A percentile compares a stretch with the other conserved stretches of the same genome.
phyloP scores from a whole-genome alignment of 225 moss, liverwort and hornwort genomes.

The Bryoerythrophyllum caledonicum region DNA sequence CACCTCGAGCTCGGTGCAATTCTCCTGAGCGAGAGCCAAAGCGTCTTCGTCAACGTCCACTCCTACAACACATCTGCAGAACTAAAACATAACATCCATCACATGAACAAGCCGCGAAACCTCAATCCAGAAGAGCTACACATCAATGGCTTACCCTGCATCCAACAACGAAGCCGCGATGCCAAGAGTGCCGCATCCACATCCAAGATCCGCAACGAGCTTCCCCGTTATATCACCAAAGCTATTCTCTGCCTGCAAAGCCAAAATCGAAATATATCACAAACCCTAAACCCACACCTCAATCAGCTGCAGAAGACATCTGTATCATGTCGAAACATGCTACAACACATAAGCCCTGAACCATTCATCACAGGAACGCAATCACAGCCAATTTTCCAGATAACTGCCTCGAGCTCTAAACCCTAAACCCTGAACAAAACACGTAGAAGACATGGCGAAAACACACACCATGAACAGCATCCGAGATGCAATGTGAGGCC shows the following conservation, averaged over 20 bases:
- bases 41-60: conserved; percentile 88
- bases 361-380: background rate
- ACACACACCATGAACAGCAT: conserved; percentile 76
- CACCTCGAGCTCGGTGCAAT: conserved; percentile 72
- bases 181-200: conserved; percentile 96
- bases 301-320: background rate
- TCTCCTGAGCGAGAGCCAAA: conserved; percentile 76
- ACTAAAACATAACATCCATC: conserved; percentile 6
- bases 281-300: background rate
- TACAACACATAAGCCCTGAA: no score
- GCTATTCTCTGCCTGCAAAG: conserved; percentile 78
- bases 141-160: conserved; percentile 60
- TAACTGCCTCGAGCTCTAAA: background rate
- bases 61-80: conserved; percentile 82
- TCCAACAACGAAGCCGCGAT: conserved; percentile 81
- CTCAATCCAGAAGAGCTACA: background rate
- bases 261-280: background rate
- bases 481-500: conserved; percentile 94
- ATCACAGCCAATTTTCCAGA: conserved; percentile 28
- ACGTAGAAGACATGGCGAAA: background rate
- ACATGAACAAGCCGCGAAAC: background rate
- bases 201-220: conserved; percentile 89
- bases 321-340: no score
- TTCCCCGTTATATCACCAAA: conserved; percentile 86
- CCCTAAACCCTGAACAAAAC: background rate